Evolutionary conservation across 257 asterid genomes (phyloP).

Genomic region (Euphrasia confusa): DNA sequence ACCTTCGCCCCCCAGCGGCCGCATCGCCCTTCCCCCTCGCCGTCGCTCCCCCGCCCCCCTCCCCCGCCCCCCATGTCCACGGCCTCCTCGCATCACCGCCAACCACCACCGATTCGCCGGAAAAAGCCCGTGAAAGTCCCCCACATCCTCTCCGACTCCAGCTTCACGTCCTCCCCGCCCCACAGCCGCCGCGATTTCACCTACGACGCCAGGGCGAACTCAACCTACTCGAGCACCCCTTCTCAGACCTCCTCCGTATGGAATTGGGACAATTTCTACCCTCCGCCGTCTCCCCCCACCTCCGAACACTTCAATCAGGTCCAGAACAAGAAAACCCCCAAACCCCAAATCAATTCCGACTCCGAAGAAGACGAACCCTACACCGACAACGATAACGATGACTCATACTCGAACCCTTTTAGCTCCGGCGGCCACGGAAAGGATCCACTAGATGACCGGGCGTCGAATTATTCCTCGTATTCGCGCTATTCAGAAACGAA

Average conservation of each 20-base stretch:
- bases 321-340: constrained; percentile 31
- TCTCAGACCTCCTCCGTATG: constrained; percentile 89
- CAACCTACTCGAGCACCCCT: constrained; percentile 74
- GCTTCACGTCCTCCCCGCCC: constrained; percentile 66
- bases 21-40: constrained; percentile 32
- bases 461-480: constrained; percentile 46
- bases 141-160: constrained; percentile 83
- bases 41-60: constrained; percentile 35
- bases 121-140: constrained; percentile 58
- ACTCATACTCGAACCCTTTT: constrained; percentile 36
- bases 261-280: constrained; percentile 96
- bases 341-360: constrained; percentile 20
- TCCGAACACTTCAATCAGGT: constrained; percentile 72
- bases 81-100: constrained; percentile 36
- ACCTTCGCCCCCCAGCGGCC: constrained; percentile 31
- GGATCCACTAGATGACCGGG: constrained; percentile 51
- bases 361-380: constrained; percentile 32
- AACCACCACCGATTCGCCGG: constrained; percentile 39
- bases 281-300: constrained; percentile 93
- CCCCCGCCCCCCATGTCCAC: constrained; percentile 48
- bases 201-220: constrained; percentile 55
- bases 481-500: constrained; percentile 43
- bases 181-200: constrained; percentile 38
- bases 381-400: constrained; percentile 33
- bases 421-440: constrained; percentile 25